Evolutionary conservation across 139 green algal genomes (phyloP).

Genomic region (Desmodesmus armatus): DNA sequence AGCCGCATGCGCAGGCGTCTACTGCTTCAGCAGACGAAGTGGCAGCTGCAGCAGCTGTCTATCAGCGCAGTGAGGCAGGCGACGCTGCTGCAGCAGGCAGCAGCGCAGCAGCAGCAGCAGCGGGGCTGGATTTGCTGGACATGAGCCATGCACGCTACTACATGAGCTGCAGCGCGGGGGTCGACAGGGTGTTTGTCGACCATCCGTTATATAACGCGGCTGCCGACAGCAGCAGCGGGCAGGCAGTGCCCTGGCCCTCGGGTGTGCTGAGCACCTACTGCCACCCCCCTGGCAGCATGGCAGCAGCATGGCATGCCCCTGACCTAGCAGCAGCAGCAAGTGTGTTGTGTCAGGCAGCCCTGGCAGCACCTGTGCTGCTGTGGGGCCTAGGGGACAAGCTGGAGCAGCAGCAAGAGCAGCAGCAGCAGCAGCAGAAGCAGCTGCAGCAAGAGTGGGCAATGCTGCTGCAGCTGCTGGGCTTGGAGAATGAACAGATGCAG

Average conservation of each 20-base stretch:
- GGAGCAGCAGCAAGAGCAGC: constrained; percentile 16
- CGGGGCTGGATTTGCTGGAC: neutral
- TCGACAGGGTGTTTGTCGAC: constrained; percentile 87
- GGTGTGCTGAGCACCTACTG: constrained; percentile 27
- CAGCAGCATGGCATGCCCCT: neutral
- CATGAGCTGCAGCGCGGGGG: constrained; percentile 56
- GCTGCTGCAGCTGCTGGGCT: constrained; percentile 32
- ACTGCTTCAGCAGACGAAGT: neutral
- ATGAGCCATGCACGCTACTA: constrained; percentile 53
- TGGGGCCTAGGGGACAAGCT: constrained; percentile 49
- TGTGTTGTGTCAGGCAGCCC: constrained; percentile 85
- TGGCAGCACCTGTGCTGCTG: constrained; percentile 79
- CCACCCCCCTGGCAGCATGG: neutral
- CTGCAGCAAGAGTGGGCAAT: neutral
- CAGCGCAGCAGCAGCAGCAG: neutral
- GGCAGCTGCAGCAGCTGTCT: neutral
- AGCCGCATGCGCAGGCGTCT: no score
- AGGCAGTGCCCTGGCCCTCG: neutral
- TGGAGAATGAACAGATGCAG: constrained; percentile 37
- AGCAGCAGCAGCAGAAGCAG: constrained; percentile 10
- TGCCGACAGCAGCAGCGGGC: constrained; percentile 7
- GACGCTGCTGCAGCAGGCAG: neutral
- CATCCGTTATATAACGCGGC: constrained; percentile 70
- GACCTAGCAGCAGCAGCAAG: constrained; percentile 75
- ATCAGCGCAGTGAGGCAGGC: neutral